These are phyloP conservation scores for Xylaria intraflava DNA, from an alignment of 495 filamentous ascomycete species.

Conservation along the genomic window DNA sequence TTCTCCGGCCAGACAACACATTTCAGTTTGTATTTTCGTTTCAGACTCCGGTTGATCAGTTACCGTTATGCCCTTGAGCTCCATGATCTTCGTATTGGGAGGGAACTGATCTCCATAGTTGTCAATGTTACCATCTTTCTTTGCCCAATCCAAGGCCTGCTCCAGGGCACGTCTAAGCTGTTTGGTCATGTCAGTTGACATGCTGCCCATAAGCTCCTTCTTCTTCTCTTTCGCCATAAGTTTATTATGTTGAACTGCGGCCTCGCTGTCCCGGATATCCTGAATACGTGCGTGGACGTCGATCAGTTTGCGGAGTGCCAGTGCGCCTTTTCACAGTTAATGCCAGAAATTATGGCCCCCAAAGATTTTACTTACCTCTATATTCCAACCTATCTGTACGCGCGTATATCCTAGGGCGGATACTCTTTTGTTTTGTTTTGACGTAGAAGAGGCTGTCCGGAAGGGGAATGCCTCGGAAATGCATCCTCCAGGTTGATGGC, in stretches of 20 bases:
- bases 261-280: slow-evolving; percentile 16
- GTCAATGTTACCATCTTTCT: slow-evolving; percentile 14
- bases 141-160: slow-evolving; percentile 18
- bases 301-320: slow-evolving; percentile 21
- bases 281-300: slow-evolving; percentile 18
- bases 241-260: not conserved
- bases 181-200: slow-evolving; percentile 6
- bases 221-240: not conserved
- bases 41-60: slow-evolving; percentile 12
- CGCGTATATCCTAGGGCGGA: slow-evolving; percentile 23
- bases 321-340: slow-evolving; percentile 18
- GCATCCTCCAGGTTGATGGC: slow-evolving; percentile 26
- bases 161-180: slow-evolving; percentile 10
- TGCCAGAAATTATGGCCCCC: no score
- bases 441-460: slow-evolving; percentile 22
- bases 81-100: slow-evolving; percentile 15
- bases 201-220: not conserved
- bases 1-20: slow-evolving; percentile 9
- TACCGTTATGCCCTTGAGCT: slow-evolving; percentile 2
- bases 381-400: slow-evolving; percentile 17
- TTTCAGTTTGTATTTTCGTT: slow-evolving; percentile 12
- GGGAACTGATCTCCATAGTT: slow-evolving; percentile 8
- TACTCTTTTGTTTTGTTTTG: slow-evolving; percentile 10
- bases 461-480: slow-evolving; percentile 25
- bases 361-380: slow-evolving; percentile 16